Conservation (phyloP, 805 yeast species). For the Candida oleophila region DNA sequence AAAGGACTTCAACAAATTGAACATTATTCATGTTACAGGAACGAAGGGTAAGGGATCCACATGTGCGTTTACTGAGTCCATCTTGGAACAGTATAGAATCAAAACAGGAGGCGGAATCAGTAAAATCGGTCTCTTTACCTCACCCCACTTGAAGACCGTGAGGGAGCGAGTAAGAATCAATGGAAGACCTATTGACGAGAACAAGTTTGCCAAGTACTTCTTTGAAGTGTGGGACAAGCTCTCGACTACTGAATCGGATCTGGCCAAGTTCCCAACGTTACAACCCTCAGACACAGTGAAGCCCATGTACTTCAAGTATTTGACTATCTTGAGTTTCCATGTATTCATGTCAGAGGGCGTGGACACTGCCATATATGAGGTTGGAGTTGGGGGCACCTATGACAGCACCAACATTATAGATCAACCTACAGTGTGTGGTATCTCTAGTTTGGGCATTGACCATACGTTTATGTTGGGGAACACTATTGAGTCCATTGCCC, state of each 20-base stretch:
- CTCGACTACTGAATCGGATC: conserved; percentile 55
- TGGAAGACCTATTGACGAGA: conserved; percentile 82
- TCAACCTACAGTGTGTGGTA: conserved; percentile 81
- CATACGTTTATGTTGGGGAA: conserved; percentile 85
- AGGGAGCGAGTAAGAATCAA: conserved; percentile 87
- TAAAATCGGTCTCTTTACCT: conserved; percentile 89
- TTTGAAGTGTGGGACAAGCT: conserved; percentile 92
- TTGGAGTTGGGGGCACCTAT: conserved; percentile 97
- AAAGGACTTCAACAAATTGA: conserved; percentile 67
- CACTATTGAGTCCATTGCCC: conserved; percentile 85
- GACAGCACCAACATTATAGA: conserved; percentile 92
- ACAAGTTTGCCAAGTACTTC: conserved; percentile 80
- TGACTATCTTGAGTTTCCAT: conserved; percentile 89
- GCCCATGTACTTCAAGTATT: conserved; percentile 90
- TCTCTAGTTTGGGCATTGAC: conserved; percentile 85
- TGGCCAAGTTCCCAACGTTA: conserved; percentile 55
- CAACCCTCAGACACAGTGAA: conserved; percentile 70
- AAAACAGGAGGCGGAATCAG: conserved; percentile 25
- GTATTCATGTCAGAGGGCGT: conserved; percentile 85
- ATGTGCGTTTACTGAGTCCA: conserved; percentile 88
- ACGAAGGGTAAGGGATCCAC: conserved; percentile 99
- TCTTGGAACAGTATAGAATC: conserved; percentile 60
- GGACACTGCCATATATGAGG: conserved; percentile 94
- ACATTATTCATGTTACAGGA: conserved; percentile 90
- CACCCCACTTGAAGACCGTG: conserved; percentile 93